A percentile compares a stretch with the other conserved stretches of the same genome.
Conservation (phyloP, 2,329 filamentous ascomycete species). For the Cephalotrichum gorgonifer region DNA sequence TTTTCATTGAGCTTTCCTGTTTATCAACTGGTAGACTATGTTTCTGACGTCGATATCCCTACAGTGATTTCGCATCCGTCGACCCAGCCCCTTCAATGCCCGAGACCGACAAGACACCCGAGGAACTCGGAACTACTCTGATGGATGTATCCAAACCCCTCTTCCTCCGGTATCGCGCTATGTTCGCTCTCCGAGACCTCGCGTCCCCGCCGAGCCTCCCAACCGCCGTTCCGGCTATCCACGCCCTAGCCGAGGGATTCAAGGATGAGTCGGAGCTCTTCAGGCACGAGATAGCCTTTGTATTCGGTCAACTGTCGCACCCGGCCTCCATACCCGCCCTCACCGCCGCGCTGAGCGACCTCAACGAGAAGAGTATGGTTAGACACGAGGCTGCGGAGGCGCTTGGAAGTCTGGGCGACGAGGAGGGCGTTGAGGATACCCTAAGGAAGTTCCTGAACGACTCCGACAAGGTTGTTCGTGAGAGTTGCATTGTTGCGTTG, state of each 20-base stretch:
- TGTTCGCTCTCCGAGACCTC: constrained; percentile 94
- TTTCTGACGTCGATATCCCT: constrained; percentile 9
- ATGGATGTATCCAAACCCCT: constrained; percentile 71
- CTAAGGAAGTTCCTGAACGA: constrained; percentile 79
- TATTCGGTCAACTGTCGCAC: constrained; percentile 92
- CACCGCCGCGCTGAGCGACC: constrained; percentile 65
- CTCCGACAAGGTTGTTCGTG: constrained; percentile 83
- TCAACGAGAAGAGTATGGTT: constrained; percentile 87
- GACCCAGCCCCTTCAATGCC: constrained; percentile 88
- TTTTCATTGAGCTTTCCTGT: neutral
- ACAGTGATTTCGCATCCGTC: constrained; percentile 87
- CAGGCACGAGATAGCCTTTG: constrained; percentile 95
- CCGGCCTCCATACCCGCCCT: constrained; percentile 93
- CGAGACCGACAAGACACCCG: constrained; percentile 57
- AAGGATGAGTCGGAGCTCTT: constrained; percentile 83
- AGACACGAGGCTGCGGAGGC: constrained; percentile 96
- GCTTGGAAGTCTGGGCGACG: constrained; percentile 84
- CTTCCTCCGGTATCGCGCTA: constrained; percentile 90
- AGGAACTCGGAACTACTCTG: constrained; percentile 64
- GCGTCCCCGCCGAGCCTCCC: constrained; percentile 86
- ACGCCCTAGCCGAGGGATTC: constrained; percentile 77
- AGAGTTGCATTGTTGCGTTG: constrained; percentile 88
- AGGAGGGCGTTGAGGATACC: constrained; percentile 82
- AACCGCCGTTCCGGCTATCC: constrained; percentile 78
- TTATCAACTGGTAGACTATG: neutral